Base-by-base conservation (phyloP, 352 stramenopile species). In the Aphanomyces euteiches region DNA sequence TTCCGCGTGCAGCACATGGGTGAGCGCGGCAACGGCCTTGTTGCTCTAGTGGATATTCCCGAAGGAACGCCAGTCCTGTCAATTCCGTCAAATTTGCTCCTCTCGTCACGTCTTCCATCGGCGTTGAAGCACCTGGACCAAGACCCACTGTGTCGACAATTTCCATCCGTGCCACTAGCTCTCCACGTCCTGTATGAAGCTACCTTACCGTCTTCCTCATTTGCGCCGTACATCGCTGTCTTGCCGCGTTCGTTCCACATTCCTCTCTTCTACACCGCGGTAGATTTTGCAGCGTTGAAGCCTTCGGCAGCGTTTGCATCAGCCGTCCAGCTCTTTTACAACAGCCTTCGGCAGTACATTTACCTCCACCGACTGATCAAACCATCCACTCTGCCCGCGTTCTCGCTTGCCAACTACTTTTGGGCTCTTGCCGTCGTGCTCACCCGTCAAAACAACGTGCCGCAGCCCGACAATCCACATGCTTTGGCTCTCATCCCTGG, bases 271-370 rank as follows among this genome's bases (percentile, higher is more conserved):
- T 89, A 84, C 73, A 76, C 78, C 21, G 67, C 59, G 7, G 74
- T 48, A 17, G 78, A 89, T 61, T 83, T 87, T 53, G 72, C 74
- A 36, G 76, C 71, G 19, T 72, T 89, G 28, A 70, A 76, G n/a
- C 66, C 72, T 13, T 84, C 78, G 6, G 47, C 76, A 37, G 73
- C 82, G 1, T 85, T 78, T 54, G 70, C 74, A 1, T 74, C 78
- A 15, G 77, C 79, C 2, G 73, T 83, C 41, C 79, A 82, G 66
- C 63, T 85, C 4, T 56, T 86, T 36, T 84, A 83, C 76, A 89
- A 86, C 65, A 77, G 75, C 34, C 79, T 89, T 76, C 85, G 85
- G 59, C 79, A 86, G 66, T 89, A 84, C 58, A 77, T 77, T 47
- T 85, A 89, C 71, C 57, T 88, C 17, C 74, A 75, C 41, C 64